phyloP scores from a whole-genome alignment of 2,329 filamentous ascomycete species.

The Epicoccum sorghinum region DNA sequence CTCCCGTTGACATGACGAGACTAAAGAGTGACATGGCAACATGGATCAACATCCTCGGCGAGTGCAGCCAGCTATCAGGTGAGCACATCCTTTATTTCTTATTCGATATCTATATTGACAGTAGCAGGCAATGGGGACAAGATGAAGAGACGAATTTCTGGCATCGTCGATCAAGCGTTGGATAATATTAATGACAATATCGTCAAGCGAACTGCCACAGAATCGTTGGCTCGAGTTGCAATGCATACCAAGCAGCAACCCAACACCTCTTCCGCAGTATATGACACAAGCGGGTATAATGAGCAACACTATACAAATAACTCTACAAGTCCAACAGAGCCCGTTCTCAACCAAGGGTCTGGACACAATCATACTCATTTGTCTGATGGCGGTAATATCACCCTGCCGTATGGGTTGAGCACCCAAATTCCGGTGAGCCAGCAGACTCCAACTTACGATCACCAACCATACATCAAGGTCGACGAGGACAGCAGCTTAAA shows the following conservation, averaged over 20 bases:
- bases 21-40: conserved; percentile 70
- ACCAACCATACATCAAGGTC: conserved; percentile 33
- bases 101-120: background rate
- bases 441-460: conserved; percentile 33
- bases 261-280: conserved; percentile 22
- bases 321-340: conserved; percentile 25
- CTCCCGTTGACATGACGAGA: conserved; percentile 62
- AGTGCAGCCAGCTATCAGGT: conserved; percentile 72
- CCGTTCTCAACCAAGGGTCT: conserved; percentile 27
- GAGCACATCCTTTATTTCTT: conserved; percentile 32
- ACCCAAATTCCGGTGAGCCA: conserved; percentile 29
- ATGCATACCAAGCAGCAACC: conserved; percentile 38
- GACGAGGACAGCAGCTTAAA: conserved; percentile 37
- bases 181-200: conserved; percentile 55
- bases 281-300: conserved; percentile 32
- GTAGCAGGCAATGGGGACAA: conserved; percentile 54
- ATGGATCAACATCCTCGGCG: conserved; percentile 72
- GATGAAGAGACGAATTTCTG: conserved; percentile 56
- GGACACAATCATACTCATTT: conserved; percentile 27
- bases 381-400: conserved; percentile 8
- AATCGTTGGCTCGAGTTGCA: conserved; percentile 49
- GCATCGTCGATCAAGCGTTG: conserved; percentile 57
- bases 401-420: conserved; percentile 37
- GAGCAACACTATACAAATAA: conserved; percentile 31
- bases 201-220: conserved; percentile 51